Evolutionary conservation across 257 asterid genomes (phyloP).

Genomic region (Petunia axillaris): DNA sequence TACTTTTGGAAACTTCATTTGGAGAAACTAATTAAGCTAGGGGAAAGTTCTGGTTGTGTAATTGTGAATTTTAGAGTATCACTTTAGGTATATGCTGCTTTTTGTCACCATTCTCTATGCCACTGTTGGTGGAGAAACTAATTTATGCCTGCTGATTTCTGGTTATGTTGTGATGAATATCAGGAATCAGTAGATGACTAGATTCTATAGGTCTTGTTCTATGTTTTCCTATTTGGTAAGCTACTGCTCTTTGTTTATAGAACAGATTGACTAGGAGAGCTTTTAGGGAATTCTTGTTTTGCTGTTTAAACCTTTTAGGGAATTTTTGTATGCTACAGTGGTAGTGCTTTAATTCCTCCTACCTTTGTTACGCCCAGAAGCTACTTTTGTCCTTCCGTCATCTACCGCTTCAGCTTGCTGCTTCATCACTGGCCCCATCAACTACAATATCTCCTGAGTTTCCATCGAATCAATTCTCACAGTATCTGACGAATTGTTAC

Average conservation of each 20-base stretch:
- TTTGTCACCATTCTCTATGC: not conserved
- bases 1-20: not conserved
- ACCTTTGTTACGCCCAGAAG: no score
- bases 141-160: not conserved
- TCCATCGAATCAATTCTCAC: no score
- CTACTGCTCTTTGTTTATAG: not conserved
- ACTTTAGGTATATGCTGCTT: not conserved
- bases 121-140: constrained; percentile 13
- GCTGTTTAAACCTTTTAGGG: not conserved
- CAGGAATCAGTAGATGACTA: not conserved
- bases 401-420: no score
- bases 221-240: not conserved
- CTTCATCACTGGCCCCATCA: no score
- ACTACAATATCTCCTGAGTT: no score
- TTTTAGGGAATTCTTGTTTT: constrained; percentile 5
- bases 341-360: no score
- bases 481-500: no score
- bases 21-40: not conserved
- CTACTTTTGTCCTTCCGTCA: no score
- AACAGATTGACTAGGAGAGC: not conserved
- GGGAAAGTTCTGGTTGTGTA: not conserved
- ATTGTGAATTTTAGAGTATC: not conserved
- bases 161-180: constrained; percentile 7
- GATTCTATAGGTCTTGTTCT: not conserved
- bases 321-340: no score